Evolutionary conservation across 2,329 filamentous ascomycete species (phyloP), one percentile per base, ranked within the genome.

Genomic region (Colletotrichum liriopes): DNA sequence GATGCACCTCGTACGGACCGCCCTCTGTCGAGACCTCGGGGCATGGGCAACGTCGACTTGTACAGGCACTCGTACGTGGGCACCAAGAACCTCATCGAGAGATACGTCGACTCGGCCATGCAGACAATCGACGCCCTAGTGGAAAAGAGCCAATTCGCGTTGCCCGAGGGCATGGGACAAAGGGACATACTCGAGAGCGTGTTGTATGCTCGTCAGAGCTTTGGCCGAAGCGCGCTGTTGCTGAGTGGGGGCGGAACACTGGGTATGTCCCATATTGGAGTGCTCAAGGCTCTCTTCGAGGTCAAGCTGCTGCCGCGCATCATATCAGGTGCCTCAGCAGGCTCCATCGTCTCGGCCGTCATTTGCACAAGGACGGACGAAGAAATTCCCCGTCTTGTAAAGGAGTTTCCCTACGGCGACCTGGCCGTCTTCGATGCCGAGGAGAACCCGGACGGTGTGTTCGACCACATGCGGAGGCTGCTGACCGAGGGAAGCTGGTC

Each of bases 231-330:
- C 74, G 95, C 94, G 0, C 84, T 98, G 62, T 85, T 97, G 12
- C 85, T 98, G 12, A 97, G 94, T 5, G 95, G 95, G 9, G 95
- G 95, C 2, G 94, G 93, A 1, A 96, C 95, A 0, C 94, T 97
- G 82, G 95, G 95, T 51, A 97, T 98, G 93, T 93, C 93, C 72
- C 95, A 98, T 79, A 93, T 97, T 66, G 95, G 95, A 1, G 94
- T 98, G 3, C 84, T 97, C 66, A 97, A 97, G 81, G 89, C 92
- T 5, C 86, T 98, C 3, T 95, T 92, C 80, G 91, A 96, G 77
- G 87, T 90, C 4, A 89, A 90, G 9, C 86, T 97, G 16, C 86
- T 98, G 2, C 95, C 95, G 3, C 91, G 94, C 58, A 95, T 97
- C 79, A 94, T 97, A 63, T 97, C 94, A 0, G 94, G 94, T 2